Base-by-base conservation (phyloP, 495 filamentous ascomycete species). In the Halenospora varia region DNA sequence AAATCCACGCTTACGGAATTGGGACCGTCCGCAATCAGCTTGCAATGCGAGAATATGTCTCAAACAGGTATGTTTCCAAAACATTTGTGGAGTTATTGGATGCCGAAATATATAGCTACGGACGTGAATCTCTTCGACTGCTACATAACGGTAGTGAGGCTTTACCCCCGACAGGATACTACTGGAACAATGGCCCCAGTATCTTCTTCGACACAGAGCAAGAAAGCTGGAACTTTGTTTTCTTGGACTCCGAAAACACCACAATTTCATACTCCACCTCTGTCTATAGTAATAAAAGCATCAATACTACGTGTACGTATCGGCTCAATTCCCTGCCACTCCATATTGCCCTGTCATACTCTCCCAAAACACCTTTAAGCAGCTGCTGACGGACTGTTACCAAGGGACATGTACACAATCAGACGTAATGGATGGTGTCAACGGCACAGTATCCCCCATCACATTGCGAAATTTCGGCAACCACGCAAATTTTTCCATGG, bases 401-500 rank as follows among this genome's bases (percentile, higher is more conserved):
- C 3, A 45, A 54, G 13, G 51, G 51, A 19, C 42, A 26, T 20
- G 29, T 54, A 6, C 11, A 2, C 29, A 54, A 54, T 54, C 13
- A 42, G 10, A 54, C 51, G 51, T 54, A 10, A 13, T 20, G 8
- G 2, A 13, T 42, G 25, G 45, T 39, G 11, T 39, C 3, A 54
- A n/a, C 45, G 39, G 39, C 3, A 13, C 19, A 10, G 35, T 3
- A 17, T 42, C 35, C 39, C 19, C 42, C 24, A 15, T 42, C 22
- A 22, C 39, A 8, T 15, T 54, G 25, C 51, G 29, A 54, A 44
- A n/a, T n/a, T n/a, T n/a, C n/a, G n/a, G n/a, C n/a, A n/a, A n/a
- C n/a, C n/a, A n/a, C n/a, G n/a, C n/a, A n/a, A n/a, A n/a, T n/a
- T n/a, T n/a, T n/a, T n/a, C n/a, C n/a, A n/a, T n/a, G n/a, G n/a